Evolutionary conservation across 306 rosid genomes (phyloP), one percentile per base, ranked within the genome.

Genomic region (Trifolium pratense): DNA sequence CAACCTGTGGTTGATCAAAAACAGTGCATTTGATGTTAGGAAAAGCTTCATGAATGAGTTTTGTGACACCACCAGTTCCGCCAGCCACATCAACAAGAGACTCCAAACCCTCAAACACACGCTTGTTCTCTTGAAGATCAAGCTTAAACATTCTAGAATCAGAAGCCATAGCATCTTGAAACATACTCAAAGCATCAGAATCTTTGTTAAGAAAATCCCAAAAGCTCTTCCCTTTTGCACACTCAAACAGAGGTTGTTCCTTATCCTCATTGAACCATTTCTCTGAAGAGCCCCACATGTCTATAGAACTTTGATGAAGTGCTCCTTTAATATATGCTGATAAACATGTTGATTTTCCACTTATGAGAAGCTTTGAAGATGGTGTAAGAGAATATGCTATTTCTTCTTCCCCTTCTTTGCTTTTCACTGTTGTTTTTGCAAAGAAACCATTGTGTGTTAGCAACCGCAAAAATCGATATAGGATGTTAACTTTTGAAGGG

Each of bases 381-480:
- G 89, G 80, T 4, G 87, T 82, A 0, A 86, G 80, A 66, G 7
- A 80, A 68, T 84, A 86, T 2, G 81, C 83, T 56, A 34, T 69
- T 53, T 79, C 82, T 31, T 63, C 21, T n/a, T 42, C 81, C 4
- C 5, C 81, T 66, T 31, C 68, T 20, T 55, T 42, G 12, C 26
- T 29, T 9, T 21, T 74, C 9, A 57, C 34, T 14, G 25, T 65
- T 17, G 77, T 75, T 53, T 18, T 70, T 15, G 76, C 29, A 15
- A 86, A 84, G 79, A 82, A 76, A 0, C 86, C 86, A 3, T 73
- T 73, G 75, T 84, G 86, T 3, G 84, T 81, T 53, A 89, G 70
- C 0, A 80, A 71, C 39, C 85, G 81, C 65, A 89, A 18, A 25
- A 89, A 80, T 2, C 86, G 62, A 13, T 68, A 25, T 23, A 86